Base-by-base conservation (phyloP, 345 rosid species). In the Eucalyptus grandis region DNA sequence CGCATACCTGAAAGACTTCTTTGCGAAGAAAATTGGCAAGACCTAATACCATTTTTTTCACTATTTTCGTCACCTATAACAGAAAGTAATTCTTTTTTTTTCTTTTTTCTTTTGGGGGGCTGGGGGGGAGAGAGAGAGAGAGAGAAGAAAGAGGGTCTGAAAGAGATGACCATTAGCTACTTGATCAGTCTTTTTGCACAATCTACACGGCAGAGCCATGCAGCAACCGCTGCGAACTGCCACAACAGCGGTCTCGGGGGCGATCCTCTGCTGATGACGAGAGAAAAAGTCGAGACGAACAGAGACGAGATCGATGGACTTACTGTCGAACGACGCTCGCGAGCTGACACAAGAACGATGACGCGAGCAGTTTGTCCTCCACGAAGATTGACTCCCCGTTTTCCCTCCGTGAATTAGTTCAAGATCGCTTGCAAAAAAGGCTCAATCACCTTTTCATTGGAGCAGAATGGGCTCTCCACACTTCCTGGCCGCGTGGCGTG, bases 101-200 rank as follows among this genome's bases (percentile, higher is more conserved):
- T 12, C 0, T 13, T 4, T 49, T 13, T 49, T 47, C 6, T 0
- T 50, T 14, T 50, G 15, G 6, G 17, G 54, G 7, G 0, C 0
- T 1, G 21, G 21, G 8, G 4, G 22, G 3, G 14, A 12, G 50
- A 4, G 50, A 13, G 49, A 49, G 49, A 49, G 50, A 49, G 50
- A 49, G 50, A 5, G 16, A 12, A 51, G 9, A 53, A 53, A 53
- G 10, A 53, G 58, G 58, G 24, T 53, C 10, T 53, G 58, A 53
- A 53, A 53, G 58, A 53, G 58, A 19, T 53, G 26, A 8, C 58
- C 58, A 21, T 19, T 53, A 53, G 11, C 58, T 53, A 53, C 58
- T 53, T 53, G 58, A 53, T 53, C 62, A 56, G 31, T 12, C 69
- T 62, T 30, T 30, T 30, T 62, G 69, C 69, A 62, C 69, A 27